Evolutionary conservation across 352 stramenopile species (phyloP), one percentile per base, ranked within the genome.

Genomic region (Phytophthora palmivora): DNA sequence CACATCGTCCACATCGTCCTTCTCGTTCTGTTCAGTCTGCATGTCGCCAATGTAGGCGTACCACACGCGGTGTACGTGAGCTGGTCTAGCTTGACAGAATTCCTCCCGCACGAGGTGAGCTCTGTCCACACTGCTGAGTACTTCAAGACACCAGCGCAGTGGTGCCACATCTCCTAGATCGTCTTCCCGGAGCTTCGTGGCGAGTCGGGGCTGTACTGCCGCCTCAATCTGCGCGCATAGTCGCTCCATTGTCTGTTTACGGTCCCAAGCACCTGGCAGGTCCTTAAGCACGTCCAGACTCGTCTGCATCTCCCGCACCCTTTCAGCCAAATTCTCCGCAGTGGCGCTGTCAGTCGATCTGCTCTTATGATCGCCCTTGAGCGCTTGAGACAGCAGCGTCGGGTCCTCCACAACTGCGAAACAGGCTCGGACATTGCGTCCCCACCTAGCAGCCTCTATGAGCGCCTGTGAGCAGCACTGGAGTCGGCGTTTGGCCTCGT

Each of bases 371-470:
- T 48, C 44, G 21, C 62, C 48, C 10, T 62, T 60, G 18, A 67
- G 34, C 14, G 49, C 56, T 18, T 59, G 30, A 4, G 39, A 55
- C 36, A 74, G 38, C 24, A 72, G 41, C 39, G 58, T 54, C 21
- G 70, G 62, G 38, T 85, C 74, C 18, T 92, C 83, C 19, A 89
- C 66, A 0, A 62, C 58, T 4, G 72, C 59, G 9, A 75, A 76
- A 55, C 83, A 89, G 8, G 67, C 45, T 26, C 81, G 79, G 12
- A 88, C 82, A 56, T 91, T 88, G 60, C 76, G 78, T 28, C 76
- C 78, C 84, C 84, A 93, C 24, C 70, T 70, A 16, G 80, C 76
- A 19, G 84, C 82, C 59, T 93, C 79, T 4, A 88, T 72, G n/a
- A 93, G 78, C 53, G 78, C 70, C 63, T 85, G 76, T 6, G 80